Evolutionary conservation across 73 alveolate species (phyloP).

Genomic region (Paramecium primaurelia): DNA sequence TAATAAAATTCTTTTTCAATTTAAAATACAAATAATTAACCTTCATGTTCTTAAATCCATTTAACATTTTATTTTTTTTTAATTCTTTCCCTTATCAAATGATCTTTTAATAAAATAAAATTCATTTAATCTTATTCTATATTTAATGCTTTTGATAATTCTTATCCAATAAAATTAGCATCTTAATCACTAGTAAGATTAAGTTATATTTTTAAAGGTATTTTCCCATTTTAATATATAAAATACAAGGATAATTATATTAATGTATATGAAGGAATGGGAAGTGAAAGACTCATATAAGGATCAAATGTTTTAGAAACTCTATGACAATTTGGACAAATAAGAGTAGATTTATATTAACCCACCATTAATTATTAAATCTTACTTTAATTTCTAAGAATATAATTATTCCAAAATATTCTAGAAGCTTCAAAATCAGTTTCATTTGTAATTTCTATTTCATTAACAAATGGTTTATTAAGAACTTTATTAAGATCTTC

Average conservation of each 20-base stretch:
- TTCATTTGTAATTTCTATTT: conserved; percentile 70
- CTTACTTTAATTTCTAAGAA: conserved; percentile 73
- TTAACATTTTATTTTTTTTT: background rate
- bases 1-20: background rate
- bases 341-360: conserved; percentile 74
- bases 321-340: conserved; percentile 80
- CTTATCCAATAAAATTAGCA: background rate
- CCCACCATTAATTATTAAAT: conserved; percentile 87
- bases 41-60: conserved; percentile 22
- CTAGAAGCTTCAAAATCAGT: conserved; percentile 68
- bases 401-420: conserved; percentile 78
- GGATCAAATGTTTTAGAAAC: conserved; percentile 83
- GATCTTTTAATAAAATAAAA: conserved; percentile 13
- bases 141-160: background rate
- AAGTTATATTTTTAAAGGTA: background rate
- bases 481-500: conserved; percentile 80
- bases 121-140: background rate
- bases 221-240: background rate
- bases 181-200: conserved; percentile 5
- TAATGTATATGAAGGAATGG: conserved; percentile 47
- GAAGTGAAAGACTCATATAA: conserved; percentile 70
- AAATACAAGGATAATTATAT: background rate
- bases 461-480: conserved; percentile 75
- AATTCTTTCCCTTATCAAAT: background rate
- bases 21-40: background rate